Evolutionary conservation across 2,329 filamentous ascomycete genomes (phyloP), one percentile per base, ranked within the genome.

Genomic region (Conoideocrella luteorostrata): DNA sequence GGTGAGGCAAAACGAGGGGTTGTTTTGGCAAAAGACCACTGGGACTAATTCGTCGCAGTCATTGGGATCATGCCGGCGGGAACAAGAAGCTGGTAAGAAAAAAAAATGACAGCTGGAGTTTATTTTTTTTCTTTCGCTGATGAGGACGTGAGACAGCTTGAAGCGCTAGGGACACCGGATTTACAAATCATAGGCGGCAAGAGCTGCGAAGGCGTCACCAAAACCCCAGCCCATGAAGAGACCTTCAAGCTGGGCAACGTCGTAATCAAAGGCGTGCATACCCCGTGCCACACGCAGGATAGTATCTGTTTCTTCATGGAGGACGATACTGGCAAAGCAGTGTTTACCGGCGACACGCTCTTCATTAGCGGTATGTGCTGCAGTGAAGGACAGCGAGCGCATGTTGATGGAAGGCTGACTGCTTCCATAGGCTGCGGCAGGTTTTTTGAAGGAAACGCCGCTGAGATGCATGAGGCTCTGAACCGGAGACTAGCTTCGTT

Each of bases 231-330:
- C 3, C 78, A 97, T 61, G 80, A 82, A 30, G 80, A 88, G 52
- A 79, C 73, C 3, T 95, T 96, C 72, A 84, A 79, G 50, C 80
- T 98, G 49, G 93, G 93, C 44, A 75, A 77, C 53, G 93, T 98
- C 63, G 75, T 77, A 12, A 84, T 96, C 45, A 91, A 79, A 60
- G 86, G 87, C 20, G 71, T 97, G n/a, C 86, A 97, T 67, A 98
- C 93, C 11, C 93, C 93, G 2, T 98, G 93, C 65, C 93, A 98
- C 63, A 98, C 93, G 2, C 90, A 96, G 69, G 93, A 98, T 69
- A 96, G 90, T 64, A 95, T 98, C 61, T 98, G 93, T 73, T 98
- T 83, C 71, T 88, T 82, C 54, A 82, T 93, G 71, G 80, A 95
- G 65, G 91, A 98, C 58, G 82, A 80, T 17, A 71, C 79, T 38